Percentiles rank a stretch among this genome's conserved stretches.
Conservation (phyloP, 1,284 basidiomycete genomes). For the Agaricales sp. region DNA sequence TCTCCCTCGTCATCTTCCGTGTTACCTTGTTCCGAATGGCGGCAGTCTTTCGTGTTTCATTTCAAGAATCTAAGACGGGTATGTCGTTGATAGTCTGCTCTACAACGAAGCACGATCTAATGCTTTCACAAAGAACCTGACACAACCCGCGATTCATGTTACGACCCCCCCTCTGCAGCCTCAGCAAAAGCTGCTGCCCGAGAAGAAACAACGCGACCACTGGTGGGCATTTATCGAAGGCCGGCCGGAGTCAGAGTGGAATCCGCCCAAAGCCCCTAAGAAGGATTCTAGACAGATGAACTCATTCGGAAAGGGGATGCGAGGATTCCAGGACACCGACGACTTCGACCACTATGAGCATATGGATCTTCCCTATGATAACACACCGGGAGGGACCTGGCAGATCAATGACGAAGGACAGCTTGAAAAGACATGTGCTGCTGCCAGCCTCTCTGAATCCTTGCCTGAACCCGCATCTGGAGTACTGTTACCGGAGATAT, state of each 20-base stretch:
- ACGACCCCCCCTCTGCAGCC: constrained; percentile 17
- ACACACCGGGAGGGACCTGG: constrained; percentile 17
- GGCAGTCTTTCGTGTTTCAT: constrained; percentile 37
- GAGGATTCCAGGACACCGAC: constrained; percentile 18
- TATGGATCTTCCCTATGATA: neutral
- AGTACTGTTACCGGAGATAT: constrained; percentile 54
- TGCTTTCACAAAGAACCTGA: constrained; percentile 39
- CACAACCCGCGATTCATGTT: constrained; percentile 48
- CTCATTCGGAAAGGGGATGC: constrained; percentile 18
- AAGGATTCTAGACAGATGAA: constrained; percentile 19
- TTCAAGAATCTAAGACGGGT: constrained; percentile 62
- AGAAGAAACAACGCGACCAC: constrained; percentile 54
- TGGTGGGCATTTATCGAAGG: constrained; percentile 76
- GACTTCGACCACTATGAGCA: constrained; percentile 5
- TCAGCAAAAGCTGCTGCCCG: constrained; percentile 39
- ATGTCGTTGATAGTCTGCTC: too few relatives aligned
- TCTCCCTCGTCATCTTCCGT: constrained; percentile 17
- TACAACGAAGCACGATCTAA: constrained; percentile 6
- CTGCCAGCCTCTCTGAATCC: constrained; percentile 18
- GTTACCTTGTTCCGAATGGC: constrained; percentile 61
- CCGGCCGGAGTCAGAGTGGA: constrained; percentile 57
- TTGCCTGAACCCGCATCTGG: constrained; percentile 21
- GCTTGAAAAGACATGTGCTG: constrained; percentile 24
- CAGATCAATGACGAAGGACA: constrained; percentile 28
- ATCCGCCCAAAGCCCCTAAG: constrained; percentile 36